These are phyloP conservation scores for Phytophthora pinifolia DNA, from an alignment of 352 stramenopile genomes.

Conservation along the genomic window DNA sequence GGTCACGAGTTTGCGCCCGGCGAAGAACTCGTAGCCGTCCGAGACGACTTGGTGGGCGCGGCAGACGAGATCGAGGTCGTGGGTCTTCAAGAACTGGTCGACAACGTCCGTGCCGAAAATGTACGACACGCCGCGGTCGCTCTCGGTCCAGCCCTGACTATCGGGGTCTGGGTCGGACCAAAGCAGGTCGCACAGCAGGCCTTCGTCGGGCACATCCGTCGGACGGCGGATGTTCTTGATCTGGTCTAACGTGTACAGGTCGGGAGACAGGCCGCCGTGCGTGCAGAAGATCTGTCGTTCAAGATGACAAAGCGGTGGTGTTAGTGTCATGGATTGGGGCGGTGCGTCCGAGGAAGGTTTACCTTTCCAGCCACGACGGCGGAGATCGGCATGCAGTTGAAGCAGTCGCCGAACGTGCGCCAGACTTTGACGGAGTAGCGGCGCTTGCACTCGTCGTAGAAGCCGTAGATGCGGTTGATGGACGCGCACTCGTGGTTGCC, in stretches of 20 bases:
- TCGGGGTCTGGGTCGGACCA: conserved; percentile 89
- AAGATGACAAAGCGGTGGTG: not conserved
- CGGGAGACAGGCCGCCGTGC: conserved; percentile 92
- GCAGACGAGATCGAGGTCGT: conserved; percentile 98
- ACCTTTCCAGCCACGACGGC: conserved; percentile 95
- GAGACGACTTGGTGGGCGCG: conserved; percentile 99
- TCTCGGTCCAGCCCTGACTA: conserved; percentile 94
- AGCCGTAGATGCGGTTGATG: conserved; percentile 99
- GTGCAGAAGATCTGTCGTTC: conserved; percentile 95
- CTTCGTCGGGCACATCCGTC: conserved; percentile 85
- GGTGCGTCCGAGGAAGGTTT: not conserved
- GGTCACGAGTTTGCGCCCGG: conserved; percentile 97
- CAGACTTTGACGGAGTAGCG: conserved; percentile 93
- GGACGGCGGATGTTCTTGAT: conserved; percentile 90
- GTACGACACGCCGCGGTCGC: conserved; percentile 97
- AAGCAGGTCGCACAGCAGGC: conserved; percentile 83
- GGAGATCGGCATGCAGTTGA: conserved; percentile 98
- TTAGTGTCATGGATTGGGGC: no score
- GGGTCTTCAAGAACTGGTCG: conserved; percentile 94
- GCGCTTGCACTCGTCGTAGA: conserved; percentile 99
- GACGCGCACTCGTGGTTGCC: conserved; percentile 99
- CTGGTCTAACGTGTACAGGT: conserved; percentile 97
- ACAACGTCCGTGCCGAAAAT: conserved; percentile 99
- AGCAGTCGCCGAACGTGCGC: conserved; percentile 97
- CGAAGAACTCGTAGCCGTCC: conserved; percentile 99